Percentiles rank a stretch among this genome's conserved stretches.
Conservation (phyloP, 2,329 filamentous ascomycete species). For the Parastagonospora nodorum region DNA sequence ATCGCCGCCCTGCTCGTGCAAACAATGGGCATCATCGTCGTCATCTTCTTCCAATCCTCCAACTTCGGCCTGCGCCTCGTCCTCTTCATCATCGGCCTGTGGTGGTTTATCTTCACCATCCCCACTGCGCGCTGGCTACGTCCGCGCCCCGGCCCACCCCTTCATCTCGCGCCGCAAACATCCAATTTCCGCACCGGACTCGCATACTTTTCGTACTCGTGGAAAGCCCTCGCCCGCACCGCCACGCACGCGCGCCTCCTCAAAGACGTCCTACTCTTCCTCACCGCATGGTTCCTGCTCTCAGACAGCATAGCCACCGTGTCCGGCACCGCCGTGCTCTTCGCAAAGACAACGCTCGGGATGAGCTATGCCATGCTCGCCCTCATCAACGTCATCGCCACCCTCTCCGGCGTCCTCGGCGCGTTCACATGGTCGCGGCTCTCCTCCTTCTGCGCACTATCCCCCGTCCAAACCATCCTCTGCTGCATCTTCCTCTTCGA, state of each 20-base stretch:
- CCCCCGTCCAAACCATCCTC: constrained; percentile 85
- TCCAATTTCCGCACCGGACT: constrained; percentile 59
- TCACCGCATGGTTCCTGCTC: constrained; percentile 91
- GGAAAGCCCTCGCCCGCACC: constrained; percentile 84
- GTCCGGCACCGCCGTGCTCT: constrained; percentile 90
- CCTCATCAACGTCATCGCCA: constrained; percentile 92
- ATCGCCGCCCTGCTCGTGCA: constrained; percentile 84
- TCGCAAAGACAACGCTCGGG: constrained; percentile 88
- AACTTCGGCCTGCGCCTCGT: constrained; percentile 86
- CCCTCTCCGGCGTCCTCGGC: constrained; percentile 79
- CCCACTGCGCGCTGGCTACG: constrained; percentile 87
- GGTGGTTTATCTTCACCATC: constrained; percentile 93
- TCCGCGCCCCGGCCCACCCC: constrained; percentile 82
- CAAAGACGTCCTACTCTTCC: constrained; percentile 75
- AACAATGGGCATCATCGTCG: constrained; percentile 76
- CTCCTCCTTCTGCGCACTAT: constrained; percentile 70
- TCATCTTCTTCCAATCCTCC: constrained; percentile 66
- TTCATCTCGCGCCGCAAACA: constrained; percentile 38
- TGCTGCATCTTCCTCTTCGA: constrained; percentile 92
- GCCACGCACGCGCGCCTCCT: constrained; percentile 74
- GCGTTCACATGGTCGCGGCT: constrained; percentile 89
- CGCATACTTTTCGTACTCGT: constrained; percentile 79
- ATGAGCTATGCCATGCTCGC: constrained; percentile 90
- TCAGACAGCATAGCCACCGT: constrained; percentile 95
- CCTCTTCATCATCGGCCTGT: constrained; percentile 82